Evolutionary conservation across 2,329 filamentous ascomycete genomes (phyloP), one percentile per base, ranked within the genome.

Genomic region (Penicillium sp.): DNA sequence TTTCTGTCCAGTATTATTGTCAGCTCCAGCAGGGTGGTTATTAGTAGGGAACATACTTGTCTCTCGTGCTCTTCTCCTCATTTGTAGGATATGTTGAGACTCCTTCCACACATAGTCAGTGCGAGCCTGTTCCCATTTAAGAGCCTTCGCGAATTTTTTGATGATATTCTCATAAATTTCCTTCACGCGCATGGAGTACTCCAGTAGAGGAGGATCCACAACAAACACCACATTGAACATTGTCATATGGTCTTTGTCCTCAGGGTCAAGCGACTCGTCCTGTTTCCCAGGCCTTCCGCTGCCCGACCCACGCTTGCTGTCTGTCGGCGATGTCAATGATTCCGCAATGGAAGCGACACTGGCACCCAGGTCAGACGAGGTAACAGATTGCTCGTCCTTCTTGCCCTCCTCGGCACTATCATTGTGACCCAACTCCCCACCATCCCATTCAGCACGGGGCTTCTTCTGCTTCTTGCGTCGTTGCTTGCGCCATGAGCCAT

Each of bases 181-280:
- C 42, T 88, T 84, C 44, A 95, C 79, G 13, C 84, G 79, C 68
- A 79, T 81, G 55, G 89, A 89, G 62, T 89, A 86, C 69, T 96
- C 89, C 55, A 92, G 80, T 50, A 87, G 85, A 48, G 87, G 88
- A 3, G 92, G 89, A 63, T 90, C 89, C 61, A 97, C 79, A 49
- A 96, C 89, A 72, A 97, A 97, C 24, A 97, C 92, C 11, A 97
- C 84, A 72, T 97, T 96, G 76, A 99, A 99, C 93, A 97, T 97
- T 60, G 88, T 92, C 89, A 97, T 92, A 45, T 85, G 84, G 56
- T 83, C 77, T 57, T 79, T 81, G 49, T 79, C 78, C 45, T 70
- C 67, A 0, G 59, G 55, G 48, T 74, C 70, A 39, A 66, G 40
- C 5, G 61, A 56, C 43, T 67, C 69, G 42, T 65, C 63, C 4